Conservation (phyloP, 1,139 yeast species). For the Candida labiduridarum region DNA sequence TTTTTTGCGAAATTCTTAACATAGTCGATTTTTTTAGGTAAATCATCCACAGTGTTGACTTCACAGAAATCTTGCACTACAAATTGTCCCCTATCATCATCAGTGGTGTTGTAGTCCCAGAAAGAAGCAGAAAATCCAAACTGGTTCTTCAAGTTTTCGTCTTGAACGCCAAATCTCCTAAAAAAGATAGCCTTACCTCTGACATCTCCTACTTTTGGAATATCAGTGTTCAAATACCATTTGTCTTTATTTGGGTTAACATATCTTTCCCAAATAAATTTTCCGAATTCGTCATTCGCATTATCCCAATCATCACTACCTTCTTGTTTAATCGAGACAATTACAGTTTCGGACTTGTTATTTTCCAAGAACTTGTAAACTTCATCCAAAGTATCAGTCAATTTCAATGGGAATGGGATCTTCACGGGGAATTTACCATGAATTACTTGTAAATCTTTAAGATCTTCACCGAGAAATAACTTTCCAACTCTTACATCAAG, state of each 20-base stretch:
- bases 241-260: conserved; percentile 51
- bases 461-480: conserved; percentile 50
- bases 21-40: conserved; percentile 58
- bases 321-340: conserved; percentile 75
- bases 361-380: conserved; percentile 58
- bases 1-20: conserved; percentile 58
- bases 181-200: conserved; percentile 71
- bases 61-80: conserved; percentile 80
- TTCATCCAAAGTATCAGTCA: conserved; percentile 51
- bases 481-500: conserved; percentile 70
- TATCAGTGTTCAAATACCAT: conserved; percentile 61
- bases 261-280: conserved; percentile 63
- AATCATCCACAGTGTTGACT: conserved; percentile 53
- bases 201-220: conserved; percentile 62
- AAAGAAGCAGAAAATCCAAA: conserved; percentile 71
- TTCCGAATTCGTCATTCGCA: conserved; percentile 64
- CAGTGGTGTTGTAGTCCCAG: conserved; percentile 70
- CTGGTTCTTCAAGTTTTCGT: conserved; percentile 41
- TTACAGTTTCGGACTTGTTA: conserved; percentile 60
- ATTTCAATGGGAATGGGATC: conserved; percentile 58
- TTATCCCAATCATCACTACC: conserved; percentile 70
- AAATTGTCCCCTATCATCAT: conserved; percentile 63
- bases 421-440: conserved; percentile 80
- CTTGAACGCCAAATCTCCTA: conserved; percentile 67
- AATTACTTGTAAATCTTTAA: conserved; percentile 58